These are phyloP conservation scores for Cnidoscolus chayamansa DNA, from an alignment of 441 rosid species.

Conservation along the genomic window DNA sequence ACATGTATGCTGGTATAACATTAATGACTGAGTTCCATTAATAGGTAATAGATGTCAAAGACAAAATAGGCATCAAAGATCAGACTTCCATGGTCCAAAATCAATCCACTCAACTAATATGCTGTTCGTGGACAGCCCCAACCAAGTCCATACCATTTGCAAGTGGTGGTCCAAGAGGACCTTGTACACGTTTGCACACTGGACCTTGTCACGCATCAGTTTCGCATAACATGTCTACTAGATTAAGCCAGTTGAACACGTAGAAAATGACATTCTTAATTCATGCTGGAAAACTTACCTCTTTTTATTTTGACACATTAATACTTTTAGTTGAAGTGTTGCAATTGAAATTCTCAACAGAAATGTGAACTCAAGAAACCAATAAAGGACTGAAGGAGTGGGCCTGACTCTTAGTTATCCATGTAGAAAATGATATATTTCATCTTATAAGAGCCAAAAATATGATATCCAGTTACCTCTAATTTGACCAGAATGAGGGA, in stretches of 20 bases:
- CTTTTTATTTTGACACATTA: not conserved
- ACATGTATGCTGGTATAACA: not conserved
- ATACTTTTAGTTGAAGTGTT: not conserved
- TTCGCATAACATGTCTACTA: not conserved
- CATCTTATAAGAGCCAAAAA: not conserved
- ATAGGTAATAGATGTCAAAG: not conserved
- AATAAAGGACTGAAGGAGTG: too few relatives aligned
- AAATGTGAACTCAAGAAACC: not conserved
- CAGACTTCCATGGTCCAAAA: not conserved
- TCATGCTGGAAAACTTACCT: not conserved
- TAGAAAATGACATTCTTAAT: not conserved
- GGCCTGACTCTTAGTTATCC: not conserved
- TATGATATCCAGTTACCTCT: slow-evolving; percentile 47
- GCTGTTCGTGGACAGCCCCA: not conserved
- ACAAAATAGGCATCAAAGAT: not conserved
- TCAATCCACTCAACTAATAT: not conserved
- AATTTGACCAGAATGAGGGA: slow-evolving; percentile 48
- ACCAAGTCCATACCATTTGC: not conserved
- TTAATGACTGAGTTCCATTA: not conserved
- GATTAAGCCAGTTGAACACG: not conserved
- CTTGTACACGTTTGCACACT: not conserved
- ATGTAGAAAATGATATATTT: not conserved
- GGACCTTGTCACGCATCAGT: not conserved
- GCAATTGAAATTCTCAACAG: slow-evolving; percentile 8
- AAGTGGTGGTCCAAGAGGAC: not conserved